Evolutionary conservation across 371 early-diverging fungal species (phyloP), one percentile per base, ranked within the genome.

Genomic region (Mortierella sp.): DNA sequence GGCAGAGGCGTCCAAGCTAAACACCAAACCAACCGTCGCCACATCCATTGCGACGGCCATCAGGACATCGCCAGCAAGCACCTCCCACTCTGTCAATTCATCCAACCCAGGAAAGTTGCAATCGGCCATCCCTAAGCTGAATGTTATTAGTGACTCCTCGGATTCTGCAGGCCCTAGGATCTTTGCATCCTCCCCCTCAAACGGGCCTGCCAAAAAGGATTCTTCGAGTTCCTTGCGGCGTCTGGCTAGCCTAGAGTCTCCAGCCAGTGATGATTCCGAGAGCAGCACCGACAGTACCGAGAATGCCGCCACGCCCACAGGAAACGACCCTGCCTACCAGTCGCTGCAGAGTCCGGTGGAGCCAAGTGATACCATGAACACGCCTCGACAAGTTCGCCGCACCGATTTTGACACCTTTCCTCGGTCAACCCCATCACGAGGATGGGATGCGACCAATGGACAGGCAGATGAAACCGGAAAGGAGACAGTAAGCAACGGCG

Each of bases 21-120:
- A 85, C 55, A 85, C 86, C 24, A 85, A 80, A 47, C 86, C 86
- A 13, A 85, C 86, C 0, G 86, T 85, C 24, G 86, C 86, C 13
- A 85, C 86, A 26, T 82, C 86, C 13, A 85, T 75, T 31, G 82
- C 86, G 2, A 85, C 86, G 0, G 86, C 82, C 10, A 82, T 79
- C 42, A 74, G 86, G 48, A 82, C 82, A 16, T 75, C 82, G 0
- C 82, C 86, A 11, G 48, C 80, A 13, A 45, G 54, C 19, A 73
- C 83, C 44, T 26, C 79, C 8, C 80, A 79, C 50, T 79, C 76
- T 42, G 26, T 47, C 65, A n/a, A 14, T 8, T 68, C 68, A 3
- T 68, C 68, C 68, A 70, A 63, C 63, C 10, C 70, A 3, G 24
- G 68, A 8, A 84, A 80, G 21, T 34, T 78, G 31, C 79, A 52